A percentile compares a stretch with the other conserved stretches of the same genome.
Conservation (phyloP, 139 green algal species). For the Chlorella ohadii region DNA sequence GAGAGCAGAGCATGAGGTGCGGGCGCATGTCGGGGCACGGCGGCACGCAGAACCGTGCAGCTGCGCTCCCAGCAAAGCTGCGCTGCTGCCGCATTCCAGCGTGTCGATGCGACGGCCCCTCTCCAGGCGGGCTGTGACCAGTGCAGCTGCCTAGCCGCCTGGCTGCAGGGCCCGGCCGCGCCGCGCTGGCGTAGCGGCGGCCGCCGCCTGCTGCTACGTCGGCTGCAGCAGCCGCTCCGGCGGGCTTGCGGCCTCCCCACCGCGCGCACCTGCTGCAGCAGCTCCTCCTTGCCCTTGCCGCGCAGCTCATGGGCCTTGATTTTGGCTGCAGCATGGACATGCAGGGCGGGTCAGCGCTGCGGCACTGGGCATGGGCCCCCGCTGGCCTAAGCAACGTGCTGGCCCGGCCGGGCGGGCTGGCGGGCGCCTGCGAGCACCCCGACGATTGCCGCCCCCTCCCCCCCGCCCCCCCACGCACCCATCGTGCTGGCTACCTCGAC, state of each 20-base stretch:
- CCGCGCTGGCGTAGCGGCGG: background rate
- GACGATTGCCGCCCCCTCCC: background rate
- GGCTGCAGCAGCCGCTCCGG: background rate
- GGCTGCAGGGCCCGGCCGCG: background rate
- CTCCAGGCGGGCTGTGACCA: no score
- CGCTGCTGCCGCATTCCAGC: background rate
- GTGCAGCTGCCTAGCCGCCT: no score
- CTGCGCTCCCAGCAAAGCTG: background rate
- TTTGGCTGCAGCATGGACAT: slow-evolving; percentile 75
- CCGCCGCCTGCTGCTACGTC: background rate
- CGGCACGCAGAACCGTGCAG: background rate
- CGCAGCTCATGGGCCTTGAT: slow-evolving; percentile 97
- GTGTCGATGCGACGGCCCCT: no score
- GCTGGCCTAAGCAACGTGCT: no score
- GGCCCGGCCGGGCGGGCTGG: no score
- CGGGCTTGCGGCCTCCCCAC: background rate
- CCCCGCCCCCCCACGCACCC: no score
- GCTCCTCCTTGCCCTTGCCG: slow-evolving; percentile 93
- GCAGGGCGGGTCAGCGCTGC: background rate
- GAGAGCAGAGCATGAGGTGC: background rate
- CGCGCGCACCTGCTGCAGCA: slow-evolving; percentile 77
- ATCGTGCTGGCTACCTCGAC: no score
- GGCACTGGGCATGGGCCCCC: background rate
- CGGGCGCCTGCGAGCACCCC: background rate
- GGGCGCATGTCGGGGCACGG: background rate